Percentiles rank a stretch among this genome's conserved stretches.
Conservation (phyloP, 495 filamentous ascomycete genomes). For the Neurospora sp. region DNA sequence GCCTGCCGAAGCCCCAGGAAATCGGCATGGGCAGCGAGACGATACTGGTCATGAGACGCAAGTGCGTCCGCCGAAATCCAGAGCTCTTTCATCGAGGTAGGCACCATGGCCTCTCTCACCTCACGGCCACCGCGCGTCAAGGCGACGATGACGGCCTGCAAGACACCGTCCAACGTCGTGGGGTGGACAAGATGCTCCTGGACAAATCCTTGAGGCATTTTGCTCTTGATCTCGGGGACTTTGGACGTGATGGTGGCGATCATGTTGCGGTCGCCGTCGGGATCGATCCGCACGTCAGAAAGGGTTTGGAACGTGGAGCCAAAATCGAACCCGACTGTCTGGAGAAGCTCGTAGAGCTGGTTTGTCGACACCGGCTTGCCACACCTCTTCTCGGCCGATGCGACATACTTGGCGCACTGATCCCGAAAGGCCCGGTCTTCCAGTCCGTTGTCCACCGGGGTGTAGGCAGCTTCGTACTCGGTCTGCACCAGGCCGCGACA, state of each 20-base stretch:
- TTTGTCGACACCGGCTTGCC: neutral
- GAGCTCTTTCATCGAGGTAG: conserved; percentile 5
- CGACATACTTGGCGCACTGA: neutral
- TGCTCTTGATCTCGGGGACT: neutral
- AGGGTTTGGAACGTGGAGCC: conserved; percentile 13
- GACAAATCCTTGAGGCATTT: neutral
- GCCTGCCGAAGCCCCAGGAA: neutral
- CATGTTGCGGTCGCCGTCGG: neutral
- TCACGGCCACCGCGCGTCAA: neutral
- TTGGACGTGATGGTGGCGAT: neutral
- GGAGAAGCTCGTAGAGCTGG: conserved; percentile 6
- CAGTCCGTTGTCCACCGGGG: neutral
- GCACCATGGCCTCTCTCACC: conserved; percentile 5
- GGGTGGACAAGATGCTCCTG: conserved; percentile 3
- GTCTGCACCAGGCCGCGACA: neutral
- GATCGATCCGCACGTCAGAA: neutral
- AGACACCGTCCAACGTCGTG: neutral
- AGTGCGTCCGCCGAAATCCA: conserved; percentile 1
- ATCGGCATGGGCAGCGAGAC: neutral
- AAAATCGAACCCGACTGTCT: conserved; percentile 11
- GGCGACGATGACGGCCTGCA: conserved; percentile 6
- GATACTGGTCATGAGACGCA: neutral
- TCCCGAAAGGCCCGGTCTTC: neutral
- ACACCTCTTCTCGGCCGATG: neutral
- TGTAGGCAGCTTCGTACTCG: neutral